Base-by-base conservation (phyloP, 129 eudicot genomes). In the Kitagawia praeruptora region DNA sequence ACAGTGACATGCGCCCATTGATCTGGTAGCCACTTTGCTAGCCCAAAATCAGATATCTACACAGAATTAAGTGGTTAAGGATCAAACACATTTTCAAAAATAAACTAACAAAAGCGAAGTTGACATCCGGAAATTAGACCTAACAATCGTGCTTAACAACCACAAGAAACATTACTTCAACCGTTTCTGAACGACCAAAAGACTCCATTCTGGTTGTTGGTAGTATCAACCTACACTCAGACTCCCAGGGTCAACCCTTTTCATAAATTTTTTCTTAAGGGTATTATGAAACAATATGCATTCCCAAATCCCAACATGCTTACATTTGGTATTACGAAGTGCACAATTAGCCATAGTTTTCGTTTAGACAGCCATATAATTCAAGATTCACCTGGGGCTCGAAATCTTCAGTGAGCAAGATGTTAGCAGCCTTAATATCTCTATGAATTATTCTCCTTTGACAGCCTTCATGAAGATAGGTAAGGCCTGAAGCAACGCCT, bases 1-100 rank as follows among this genome's bases (percentile, higher is more conserved):
- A 96, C 96, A 4, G 90, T 92, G 80, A 92, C 91, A 85, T 96
- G 92, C 15, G 83, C 79, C 99, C 99, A 96, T 64, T 92, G 95
- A 77, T 96, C 99, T 40, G 99, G 99, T 67, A 96, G 97, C 99
- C 99, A 96, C 77, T 96, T 96, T 34, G 98, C 96, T 72, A 96
- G 89, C 84, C 99, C 99, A 69, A 96, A 96, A 86, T 96, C 99
- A 71, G 95, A 90, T 46, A 96, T 92, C 99, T 96, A 81, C 85
- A 85, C 49, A 3, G 47, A 70, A 67, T 48, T 75, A 31, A 42
- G 45, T 12, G 31, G 56, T 63, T 76, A 39, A 49, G 58, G 14
- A 51, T 46, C 40, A 8, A 46, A 41, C 28, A 74, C 40, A 44
- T 8, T 44, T 23, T 45, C 19, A 19, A 6, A 27, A 27, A 2